Conservation (phyloP, 352 stramenopile genomes). For the Globisporangium mamillatum region DNA sequence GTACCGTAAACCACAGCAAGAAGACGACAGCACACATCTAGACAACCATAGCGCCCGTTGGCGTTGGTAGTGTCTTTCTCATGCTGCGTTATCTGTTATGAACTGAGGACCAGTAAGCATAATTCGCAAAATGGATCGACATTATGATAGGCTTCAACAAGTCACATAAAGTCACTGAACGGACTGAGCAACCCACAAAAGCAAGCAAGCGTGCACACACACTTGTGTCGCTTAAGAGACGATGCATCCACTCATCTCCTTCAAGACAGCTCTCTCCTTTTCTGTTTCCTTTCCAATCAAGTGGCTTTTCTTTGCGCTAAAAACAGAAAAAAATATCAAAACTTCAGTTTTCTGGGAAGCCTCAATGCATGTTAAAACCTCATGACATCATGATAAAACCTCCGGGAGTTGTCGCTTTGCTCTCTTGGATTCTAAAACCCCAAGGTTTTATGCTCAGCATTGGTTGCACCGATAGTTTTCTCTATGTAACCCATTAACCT, state of each 20-base stretch:
- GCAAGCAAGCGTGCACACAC: background rate
- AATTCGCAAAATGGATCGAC: no score
- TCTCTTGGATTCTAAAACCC: background rate
- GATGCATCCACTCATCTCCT: background rate
- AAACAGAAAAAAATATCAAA: conserved; percentile 13
- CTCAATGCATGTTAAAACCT: background rate
- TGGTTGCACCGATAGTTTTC: no score
- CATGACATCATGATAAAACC: conserved; percentile 11
- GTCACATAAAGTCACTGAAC: no score
- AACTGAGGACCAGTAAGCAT: no score
- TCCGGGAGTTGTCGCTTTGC: background rate
- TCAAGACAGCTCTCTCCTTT: background rate
- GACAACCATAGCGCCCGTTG: no score
- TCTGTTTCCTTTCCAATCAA: background rate
- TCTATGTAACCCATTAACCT: no score
- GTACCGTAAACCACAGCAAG: background rate
- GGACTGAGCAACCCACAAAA: background rate
- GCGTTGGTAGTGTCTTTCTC: background rate
- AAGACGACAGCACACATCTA: background rate
- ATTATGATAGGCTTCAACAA: background rate
- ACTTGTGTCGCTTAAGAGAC: background rate
- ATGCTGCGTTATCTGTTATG: background rate
- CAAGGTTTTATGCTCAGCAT: background rate
- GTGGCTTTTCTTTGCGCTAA: background rate
- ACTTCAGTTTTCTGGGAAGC: conserved; percentile 10